phyloP scores from a whole-genome alignment of 2,329 filamentous ascomycete species.

The Ophiostoma tasmaniense region DNA sequence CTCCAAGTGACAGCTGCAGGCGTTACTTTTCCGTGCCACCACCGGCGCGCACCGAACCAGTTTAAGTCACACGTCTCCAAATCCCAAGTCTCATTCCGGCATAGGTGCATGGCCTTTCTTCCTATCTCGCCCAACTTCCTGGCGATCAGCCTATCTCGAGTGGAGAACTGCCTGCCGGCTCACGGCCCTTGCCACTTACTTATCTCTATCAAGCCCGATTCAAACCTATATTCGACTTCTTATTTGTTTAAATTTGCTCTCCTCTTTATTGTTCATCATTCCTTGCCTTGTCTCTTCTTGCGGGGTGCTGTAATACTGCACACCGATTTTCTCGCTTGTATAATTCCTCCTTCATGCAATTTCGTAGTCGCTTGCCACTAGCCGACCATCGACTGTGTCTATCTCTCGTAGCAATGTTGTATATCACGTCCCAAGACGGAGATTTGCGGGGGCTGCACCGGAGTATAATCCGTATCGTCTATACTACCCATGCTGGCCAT shows the following conservation, averaged over 20 bases:
- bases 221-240: not conserved
- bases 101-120: constrained; percentile 2
- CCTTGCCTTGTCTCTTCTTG: not conserved
- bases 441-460: not conserved
- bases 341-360: not conserved
- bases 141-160: not conserved
- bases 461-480: not conserved
- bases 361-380: not conserved
- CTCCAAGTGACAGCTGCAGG: not conserved
- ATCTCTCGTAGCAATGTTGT: not conserved
- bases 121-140: constrained; percentile 1
- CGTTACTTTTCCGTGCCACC: not conserved
- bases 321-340: not conserved
- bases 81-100: not conserved
- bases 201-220: not conserved
- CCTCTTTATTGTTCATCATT: not conserved
- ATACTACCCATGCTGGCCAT: not conserved
- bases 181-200: not conserved
- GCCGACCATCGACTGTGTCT: not conserved
- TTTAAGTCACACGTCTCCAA: not conserved
- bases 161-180: not conserved
- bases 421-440: not conserved
- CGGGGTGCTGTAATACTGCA: not conserved
- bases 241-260: not conserved
- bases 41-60: not conserved